Conservation (phyloP, 2,329 filamentous ascomycete species). For the Clarireedia monteithiana region DNA sequence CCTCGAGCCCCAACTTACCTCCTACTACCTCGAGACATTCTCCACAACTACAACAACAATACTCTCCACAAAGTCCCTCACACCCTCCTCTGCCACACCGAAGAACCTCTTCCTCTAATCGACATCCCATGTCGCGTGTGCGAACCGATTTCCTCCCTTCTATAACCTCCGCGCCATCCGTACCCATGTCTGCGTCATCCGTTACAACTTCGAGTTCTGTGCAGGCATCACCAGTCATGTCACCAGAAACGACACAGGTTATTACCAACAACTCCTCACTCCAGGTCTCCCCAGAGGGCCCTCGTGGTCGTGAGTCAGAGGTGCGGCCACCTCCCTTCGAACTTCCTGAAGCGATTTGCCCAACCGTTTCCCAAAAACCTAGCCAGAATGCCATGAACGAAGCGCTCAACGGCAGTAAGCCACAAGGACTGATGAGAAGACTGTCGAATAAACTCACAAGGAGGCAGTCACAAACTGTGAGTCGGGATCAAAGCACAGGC, state of each 20-base stretch:
- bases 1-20: slow-evolving; percentile 2
- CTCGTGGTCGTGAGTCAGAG: slow-evolving; percentile 47
- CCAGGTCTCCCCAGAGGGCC: slow-evolving; percentile 59
- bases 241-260: slow-evolving; percentile 41
- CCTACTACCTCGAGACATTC: neutral
- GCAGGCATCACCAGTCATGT: slow-evolving; percentile 50
- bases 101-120: slow-evolving; percentile 11
- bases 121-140: slow-evolving; percentile 24
- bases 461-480: slow-evolving; percentile 68
- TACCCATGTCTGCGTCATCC: slow-evolving; percentile 48
- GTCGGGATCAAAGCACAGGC: slow-evolving; percentile 80
- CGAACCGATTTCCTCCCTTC: slow-evolving; percentile 26
- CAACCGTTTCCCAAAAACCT: slow-evolving; percentile 44
- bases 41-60: neutral
- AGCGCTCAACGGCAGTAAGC: slow-evolving; percentile 47
- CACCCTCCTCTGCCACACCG: neutral
- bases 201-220: slow-evolving; percentile 45
- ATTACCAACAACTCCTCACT: slow-evolving; percentile 55
- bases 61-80: neutral
- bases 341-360: slow-evolving; percentile 64
- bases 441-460: slow-evolving; percentile 74
- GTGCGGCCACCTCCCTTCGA: slow-evolving; percentile 50
- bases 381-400: slow-evolving; percentile 59
- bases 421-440: slow-evolving; percentile 68
- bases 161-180: slow-evolving; percentile 27